Evolutionary conservation across 202 grass and related monocot species (phyloP).

Genomic region (Musa balbisiana): DNA sequence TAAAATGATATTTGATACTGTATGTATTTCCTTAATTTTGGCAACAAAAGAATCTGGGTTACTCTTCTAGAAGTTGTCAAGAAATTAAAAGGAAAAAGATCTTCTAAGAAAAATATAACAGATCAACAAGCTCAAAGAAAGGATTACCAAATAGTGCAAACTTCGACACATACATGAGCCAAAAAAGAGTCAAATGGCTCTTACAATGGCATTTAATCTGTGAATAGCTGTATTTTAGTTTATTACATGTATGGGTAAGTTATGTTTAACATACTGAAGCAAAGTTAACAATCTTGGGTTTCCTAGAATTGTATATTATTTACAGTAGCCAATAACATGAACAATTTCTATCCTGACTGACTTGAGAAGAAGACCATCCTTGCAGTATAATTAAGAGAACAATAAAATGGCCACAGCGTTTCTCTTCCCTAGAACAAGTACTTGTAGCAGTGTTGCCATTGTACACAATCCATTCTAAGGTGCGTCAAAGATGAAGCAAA

Average conservation of each 20-base stretch:
- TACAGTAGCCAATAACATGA: too few relatives aligned
- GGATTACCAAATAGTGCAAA: neutral
- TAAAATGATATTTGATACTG: neutral
- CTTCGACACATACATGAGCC: neutral
- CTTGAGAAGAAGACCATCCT: neutral
- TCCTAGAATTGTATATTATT: too few relatives aligned
- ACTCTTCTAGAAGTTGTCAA: neutral
- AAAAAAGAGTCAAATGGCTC: neutral
- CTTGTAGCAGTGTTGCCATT: neutral
- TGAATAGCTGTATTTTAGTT: too few relatives aligned
- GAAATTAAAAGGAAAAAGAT: neutral
- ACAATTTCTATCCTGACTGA: neutral
- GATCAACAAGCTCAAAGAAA: neutral
- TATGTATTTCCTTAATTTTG: neutral
- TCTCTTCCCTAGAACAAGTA: neutral
- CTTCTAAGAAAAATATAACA: neutral
- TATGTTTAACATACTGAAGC: too few relatives aligned
- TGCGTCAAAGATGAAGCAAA: neutral
- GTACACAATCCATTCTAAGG: neutral
- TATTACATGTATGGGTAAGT: too few relatives aligned
- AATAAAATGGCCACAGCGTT: neutral
- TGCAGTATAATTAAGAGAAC: neutral
- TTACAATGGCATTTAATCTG: too few relatives aligned
- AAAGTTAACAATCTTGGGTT: too few relatives aligned
- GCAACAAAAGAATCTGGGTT: neutral